Evolutionary conservation across 2,329 filamentous ascomycete genomes (phyloP), one percentile per base, ranked within the genome.

Genomic region (Dendryphion nanum): DNA sequence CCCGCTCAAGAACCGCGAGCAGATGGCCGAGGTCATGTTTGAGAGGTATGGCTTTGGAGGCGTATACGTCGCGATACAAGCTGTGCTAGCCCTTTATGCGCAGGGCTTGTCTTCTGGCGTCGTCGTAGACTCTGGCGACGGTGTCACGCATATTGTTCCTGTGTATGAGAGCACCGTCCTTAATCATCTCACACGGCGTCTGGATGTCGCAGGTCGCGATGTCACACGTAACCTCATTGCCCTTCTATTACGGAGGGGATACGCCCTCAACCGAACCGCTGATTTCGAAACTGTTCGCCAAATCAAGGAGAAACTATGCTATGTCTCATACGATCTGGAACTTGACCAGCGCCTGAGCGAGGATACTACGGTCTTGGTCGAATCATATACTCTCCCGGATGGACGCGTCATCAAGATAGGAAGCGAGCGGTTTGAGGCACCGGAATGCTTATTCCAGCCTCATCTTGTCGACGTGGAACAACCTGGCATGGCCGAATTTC

Each of bases 271-370:
- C 80, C 83, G 93, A 66, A 98, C 93, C 10, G 93, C 93, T 64
- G 93, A 98, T 68, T 98, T 98, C 68, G 93, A 98, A 71, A 98
- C 93, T 4, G 93, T 98, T 40, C 59, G 93, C 46, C 91, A 97
- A 69, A 97, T 98, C 75, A 98, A 98, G 75, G 93, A 98, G 77
- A 98, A 98, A 78, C 85, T 98, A 35, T 97, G 93, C 78, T 98
- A 98, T 67, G 91, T 98, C 40, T 96, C 90, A 10, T 98, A 97
- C 75, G 93, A 98, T 67, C 80, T 98, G 40, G 89, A 95, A 69
- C 77, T 98, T 38, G 93, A 98, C 75, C 90, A 97, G 73, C 83
- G 87, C 54, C 81, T 98, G 48, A 94, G 88, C 61, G 93, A 98
- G 72, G 93, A 98, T 59, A 98, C 93, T 13, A 98, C 93, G 1